These are phyloP conservation scores for Suhomyces ambrosiae DNA, from an alignment of 1,139 yeast genomes.

Conservation along the genomic window DNA sequence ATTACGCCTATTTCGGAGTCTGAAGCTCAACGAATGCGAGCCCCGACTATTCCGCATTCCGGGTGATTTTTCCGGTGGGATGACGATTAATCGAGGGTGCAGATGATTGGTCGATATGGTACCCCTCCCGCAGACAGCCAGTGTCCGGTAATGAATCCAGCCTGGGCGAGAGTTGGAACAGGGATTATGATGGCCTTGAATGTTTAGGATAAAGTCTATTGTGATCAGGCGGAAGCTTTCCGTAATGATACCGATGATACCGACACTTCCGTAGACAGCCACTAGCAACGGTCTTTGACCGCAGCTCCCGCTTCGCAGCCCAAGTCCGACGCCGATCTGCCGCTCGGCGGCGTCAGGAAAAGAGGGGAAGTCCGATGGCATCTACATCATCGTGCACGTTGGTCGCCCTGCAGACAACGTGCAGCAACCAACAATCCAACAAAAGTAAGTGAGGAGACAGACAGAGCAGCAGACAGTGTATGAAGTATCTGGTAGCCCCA, in stretches of 20 bases:
- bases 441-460: conserved; percentile 13
- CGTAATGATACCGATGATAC: too few relatives aligned
- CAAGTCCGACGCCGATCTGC: not conserved
- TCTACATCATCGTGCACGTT: conserved; percentile 10
- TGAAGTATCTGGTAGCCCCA: too few relatives aligned
- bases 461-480: too few relatives aligned
- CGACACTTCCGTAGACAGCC: not conserved
- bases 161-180: not conserved
- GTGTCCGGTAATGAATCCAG: conserved; percentile 1
- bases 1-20: too few relatives aligned
- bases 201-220: too few relatives aligned
- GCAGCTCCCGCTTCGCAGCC: not conserved
- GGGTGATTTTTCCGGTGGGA: conserved; percentile 6
- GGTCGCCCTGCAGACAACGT: conserved; percentile 6
- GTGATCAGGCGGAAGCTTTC: too few relatives aligned
- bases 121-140: conserved; percentile 9
- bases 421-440: conserved; percentile 11
- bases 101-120: conserved; percentile 9
- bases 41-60: conserved; percentile 5
- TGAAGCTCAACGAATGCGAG: not conserved
- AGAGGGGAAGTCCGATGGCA: conserved; percentile 12
- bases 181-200: too few relatives aligned
- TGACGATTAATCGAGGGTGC: not conserved
- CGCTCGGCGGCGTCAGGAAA: not conserved
- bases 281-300: not conserved